Percentiles rank a stretch among this genome's conserved stretches.
phyloP scores from a whole-genome alignment of 148 eudicot genomes.

The Drosera capensis region DNA sequence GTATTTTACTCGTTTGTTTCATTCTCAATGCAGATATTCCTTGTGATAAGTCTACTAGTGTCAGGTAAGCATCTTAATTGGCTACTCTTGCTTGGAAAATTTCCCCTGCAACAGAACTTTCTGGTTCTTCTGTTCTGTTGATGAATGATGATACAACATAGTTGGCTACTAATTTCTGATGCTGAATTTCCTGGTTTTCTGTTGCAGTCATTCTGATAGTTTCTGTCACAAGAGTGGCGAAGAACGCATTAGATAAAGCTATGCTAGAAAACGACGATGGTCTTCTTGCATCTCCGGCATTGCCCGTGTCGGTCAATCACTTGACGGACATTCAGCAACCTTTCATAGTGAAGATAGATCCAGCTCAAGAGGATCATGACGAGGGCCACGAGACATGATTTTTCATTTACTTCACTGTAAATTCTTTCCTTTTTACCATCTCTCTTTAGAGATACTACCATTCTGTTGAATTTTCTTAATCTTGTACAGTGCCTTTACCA shows the following conservation, averaged over 20 bases:
- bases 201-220: constrained; percentile 51
- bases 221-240: constrained; percentile 70
- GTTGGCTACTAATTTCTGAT: too few species aligned
- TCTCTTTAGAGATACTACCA: too few species aligned
- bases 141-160: constrained; percentile 1
- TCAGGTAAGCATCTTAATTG: constrained; percentile 76
- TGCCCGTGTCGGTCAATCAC: constrained; percentile 19
- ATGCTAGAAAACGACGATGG: constrained; percentile 44
- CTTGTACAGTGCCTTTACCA: too few species aligned
- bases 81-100: too few species aligned
- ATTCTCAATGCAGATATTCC: constrained; percentile 44
- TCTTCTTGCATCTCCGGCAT: constrained; percentile 11
- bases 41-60: constrained; percentile 38
- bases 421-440: constrained; percentile 14
- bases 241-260: constrained; percentile 74
- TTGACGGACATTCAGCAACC: constrained; percentile 35
- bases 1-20: background rate
- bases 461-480: too few species aligned
- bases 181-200: background rate
- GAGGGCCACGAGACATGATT: constrained; percentile 16
- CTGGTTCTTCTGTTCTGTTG: too few species aligned
- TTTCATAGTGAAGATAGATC: constrained; percentile 36
- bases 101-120: too few species aligned
- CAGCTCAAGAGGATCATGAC: constrained; percentile 23
- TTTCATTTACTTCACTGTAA: constrained; percentile 11